Conservation (phyloP, 2,329 filamentous ascomycete species). For the Zasmidium cellare region DNA sequence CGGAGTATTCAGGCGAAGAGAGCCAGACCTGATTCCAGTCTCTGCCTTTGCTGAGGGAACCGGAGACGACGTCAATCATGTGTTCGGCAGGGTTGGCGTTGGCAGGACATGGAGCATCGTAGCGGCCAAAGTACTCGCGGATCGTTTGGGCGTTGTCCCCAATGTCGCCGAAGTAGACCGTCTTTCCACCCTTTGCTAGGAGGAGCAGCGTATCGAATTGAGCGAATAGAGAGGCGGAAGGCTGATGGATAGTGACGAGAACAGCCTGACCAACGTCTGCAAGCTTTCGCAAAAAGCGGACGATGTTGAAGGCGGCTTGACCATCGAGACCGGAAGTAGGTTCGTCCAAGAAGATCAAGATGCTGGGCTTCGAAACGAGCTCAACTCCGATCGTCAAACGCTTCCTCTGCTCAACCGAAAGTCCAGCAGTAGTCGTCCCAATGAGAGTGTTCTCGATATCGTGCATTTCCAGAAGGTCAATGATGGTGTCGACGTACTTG, state of each 20-base stretch:
- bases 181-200: conserved; percentile 64
- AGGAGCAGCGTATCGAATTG: conserved; percentile 67
- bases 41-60: conserved; percentile 41
- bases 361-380: conserved; percentile 57
- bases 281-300: conserved; percentile 66
- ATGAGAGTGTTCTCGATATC: conserved; percentile 66
- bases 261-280: conserved; percentile 67
- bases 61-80: conserved; percentile 51
- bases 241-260: conserved; percentile 68
- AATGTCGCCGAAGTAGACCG: conserved; percentile 66
- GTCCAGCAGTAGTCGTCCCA: conserved; percentile 58
- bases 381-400: conserved; percentile 59
- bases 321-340: conserved; percentile 60
- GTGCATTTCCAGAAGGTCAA: conserved; percentile 64
- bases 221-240: conserved; percentile 65
- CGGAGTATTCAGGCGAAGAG: conserved; percentile 38
- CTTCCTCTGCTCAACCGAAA: conserved; percentile 56
- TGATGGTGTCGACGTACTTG: conserved; percentile 67
- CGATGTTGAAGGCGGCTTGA: conserved; percentile 65
- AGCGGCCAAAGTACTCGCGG: conserved; percentile 52
- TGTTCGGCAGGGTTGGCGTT: conserved; percentile 57
- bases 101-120: conserved; percentile 54
- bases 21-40: conserved; percentile 51
- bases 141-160: conserved; percentile 42
- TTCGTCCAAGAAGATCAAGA: conserved; percentile 67